Percentiles rank a stretch among this genome's conserved stretches.
Evolutionary conservation across 805 yeast genomes (phyloP).

Genomic region (Hyphopichia homilentoma): DNA sequence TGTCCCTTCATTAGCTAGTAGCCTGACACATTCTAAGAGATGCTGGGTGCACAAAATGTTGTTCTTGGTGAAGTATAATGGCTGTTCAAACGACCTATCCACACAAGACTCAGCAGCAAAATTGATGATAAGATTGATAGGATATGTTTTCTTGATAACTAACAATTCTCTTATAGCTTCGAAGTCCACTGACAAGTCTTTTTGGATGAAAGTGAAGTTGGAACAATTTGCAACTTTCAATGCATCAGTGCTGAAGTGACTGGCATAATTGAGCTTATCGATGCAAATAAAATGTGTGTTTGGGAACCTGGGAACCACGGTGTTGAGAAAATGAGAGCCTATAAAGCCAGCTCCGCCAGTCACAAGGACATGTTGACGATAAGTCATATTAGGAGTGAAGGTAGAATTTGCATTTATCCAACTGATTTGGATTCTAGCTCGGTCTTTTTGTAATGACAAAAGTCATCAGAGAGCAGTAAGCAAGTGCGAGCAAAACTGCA

Average conservation of each 20-base stretch:
- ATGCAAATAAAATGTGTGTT: conserved; percentile 36
- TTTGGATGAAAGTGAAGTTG: conserved; percentile 20
- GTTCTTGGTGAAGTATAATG: conserved; percentile 39
- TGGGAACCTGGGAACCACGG: conserved; percentile 26
- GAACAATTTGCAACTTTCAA: conserved; percentile 6
- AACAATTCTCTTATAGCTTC: conserved; percentile 14
- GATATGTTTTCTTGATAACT: conserved; percentile 8
- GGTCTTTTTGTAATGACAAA: too few species aligned
- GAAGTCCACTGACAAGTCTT: conserved; percentile 34
- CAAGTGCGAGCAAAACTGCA: too few species aligned
- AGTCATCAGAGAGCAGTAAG: too few species aligned
- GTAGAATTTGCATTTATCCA: too few species aligned
- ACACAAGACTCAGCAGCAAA: conserved; percentile 57
- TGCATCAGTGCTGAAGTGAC: conserved; percentile 25
- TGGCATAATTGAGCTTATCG: conserved; percentile 47
- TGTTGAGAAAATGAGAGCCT: conserved; percentile 45
- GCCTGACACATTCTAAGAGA: conserved; percentile 39
- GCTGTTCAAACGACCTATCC: conserved; percentile 46
- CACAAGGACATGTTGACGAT: conserved; percentile 28
- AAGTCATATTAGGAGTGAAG: too few species aligned
- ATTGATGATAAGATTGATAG: conserved; percentile 38
- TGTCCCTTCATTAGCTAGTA: conserved; percentile 3
- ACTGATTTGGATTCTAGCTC: too few species aligned
- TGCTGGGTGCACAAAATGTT: conserved; percentile 47
- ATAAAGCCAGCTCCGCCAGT: conserved; percentile 61